phyloP scores from a whole-genome alignment of 1,139 yeast species.

The Eremothecium coryli region DNA sequence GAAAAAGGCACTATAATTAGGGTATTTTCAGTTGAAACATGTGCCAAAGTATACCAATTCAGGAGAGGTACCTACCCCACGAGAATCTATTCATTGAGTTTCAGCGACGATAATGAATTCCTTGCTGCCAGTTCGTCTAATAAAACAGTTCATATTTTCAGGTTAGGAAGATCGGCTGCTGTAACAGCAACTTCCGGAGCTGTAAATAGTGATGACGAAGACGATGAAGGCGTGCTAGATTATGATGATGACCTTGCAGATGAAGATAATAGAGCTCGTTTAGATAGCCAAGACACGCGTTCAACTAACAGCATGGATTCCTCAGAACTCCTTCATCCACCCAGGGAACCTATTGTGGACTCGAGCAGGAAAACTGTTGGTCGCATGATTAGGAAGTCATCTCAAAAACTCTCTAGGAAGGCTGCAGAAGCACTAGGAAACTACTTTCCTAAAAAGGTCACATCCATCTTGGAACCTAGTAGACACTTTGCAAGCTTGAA shows the following conservation, averaged over 20 bases:
- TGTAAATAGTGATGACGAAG: conserved; percentile 30
- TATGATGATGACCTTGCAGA: conserved; percentile 31
- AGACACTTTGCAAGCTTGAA: conserved; percentile 91
- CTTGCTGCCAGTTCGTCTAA: conserved; percentile 84
- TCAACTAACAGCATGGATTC: conserved; percentile 32
- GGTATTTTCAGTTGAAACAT: conserved; percentile 76
- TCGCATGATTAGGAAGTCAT: conserved; percentile 50
- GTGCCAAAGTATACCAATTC: conserved; percentile 77
- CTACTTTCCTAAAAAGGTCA: conserved; percentile 64
- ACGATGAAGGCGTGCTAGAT: conserved; percentile 28
- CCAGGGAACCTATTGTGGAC: conserved; percentile 58
- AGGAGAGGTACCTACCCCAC: conserved; percentile 94
- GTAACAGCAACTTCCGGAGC: conserved; percentile 12
- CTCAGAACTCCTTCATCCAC: conserved; percentile 30
- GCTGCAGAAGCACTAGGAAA: conserved; percentile 90
- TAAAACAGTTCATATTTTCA: conserved; percentile 86
- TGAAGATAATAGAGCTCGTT: conserved; percentile 15
- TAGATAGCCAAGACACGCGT: conserved; percentile 21
- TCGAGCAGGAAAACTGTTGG: conserved; percentile 64
- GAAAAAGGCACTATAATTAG: conserved; percentile 92
- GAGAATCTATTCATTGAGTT: conserved; percentile 71
- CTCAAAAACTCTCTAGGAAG: conserved; percentile 45
- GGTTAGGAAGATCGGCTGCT: conserved; percentile 35
- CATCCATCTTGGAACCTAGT: conserved; percentile 83
- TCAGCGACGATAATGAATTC: conserved; percentile 65